Base-by-base conservation (phyloP, 1,284 basidiomycete genomes). In the Stereum hirsutum region DNA sequence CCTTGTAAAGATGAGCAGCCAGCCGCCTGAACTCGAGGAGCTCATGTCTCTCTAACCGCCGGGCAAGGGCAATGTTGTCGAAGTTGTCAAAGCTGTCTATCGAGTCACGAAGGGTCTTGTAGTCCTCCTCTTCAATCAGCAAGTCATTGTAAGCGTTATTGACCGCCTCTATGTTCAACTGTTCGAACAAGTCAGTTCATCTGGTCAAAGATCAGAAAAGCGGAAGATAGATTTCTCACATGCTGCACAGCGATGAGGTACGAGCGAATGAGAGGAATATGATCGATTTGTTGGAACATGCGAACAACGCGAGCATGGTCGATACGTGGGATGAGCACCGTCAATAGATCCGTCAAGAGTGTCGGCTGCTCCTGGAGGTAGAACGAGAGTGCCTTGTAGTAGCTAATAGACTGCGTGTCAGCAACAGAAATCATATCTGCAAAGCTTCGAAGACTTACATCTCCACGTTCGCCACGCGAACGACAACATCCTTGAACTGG, bases 1-100 rank as follows among this genome's bases (percentile, higher is more conserved):
- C 86, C 75, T 96, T 93, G 78, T 97, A 99, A 30, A 99, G 67
- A 59, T 98, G 88, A 26, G 94, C 92, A 17, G 96, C 94, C 23
- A 99, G 71, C 49, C 94, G 72, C 39, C 96, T 77, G 79, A 99
- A 99, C 62, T 99, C 96, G 30, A 99, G 74, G 34, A 99, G 73
- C 46, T 89, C 89, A 60, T 98, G 94, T 53, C 78, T 81, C 66
- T 97, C 90, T 46, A 99, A 66, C 38, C 89, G 78, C 54, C 78
- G 76, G 2, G 96, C 95, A 24, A 99, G 79, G 38, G 71, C 76
- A 51, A 94, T 81, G 49, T 90, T 90, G 65, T 99, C 91, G 71
- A 97, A 99, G 67, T 96, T 97, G 66, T 98, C 93, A 57, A 95
- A 94, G 60, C 90, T 92, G 64, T 98, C 94, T 50, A 99, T 92